A percentile compares a stretch with the other conserved stretches of the same genome.
These are phyloP conservation scores for Brasenia schreberi DNA, from an alignment of 164 flowering plant genomes.

Conservation along the genomic window DNA sequence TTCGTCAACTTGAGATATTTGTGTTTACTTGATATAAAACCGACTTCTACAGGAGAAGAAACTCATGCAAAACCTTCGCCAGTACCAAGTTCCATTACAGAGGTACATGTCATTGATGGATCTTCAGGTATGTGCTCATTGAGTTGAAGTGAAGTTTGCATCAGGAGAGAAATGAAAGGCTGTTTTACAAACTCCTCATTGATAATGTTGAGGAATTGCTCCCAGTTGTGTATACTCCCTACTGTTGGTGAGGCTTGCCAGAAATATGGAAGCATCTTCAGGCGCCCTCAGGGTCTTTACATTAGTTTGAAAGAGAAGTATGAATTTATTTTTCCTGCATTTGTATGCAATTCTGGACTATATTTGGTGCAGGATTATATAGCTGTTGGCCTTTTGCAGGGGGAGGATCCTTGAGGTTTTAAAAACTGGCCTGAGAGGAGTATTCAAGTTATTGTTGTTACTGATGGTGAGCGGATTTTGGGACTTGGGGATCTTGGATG, in stretches of 20 bases:
- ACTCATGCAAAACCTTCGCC: constrained; percentile 48
- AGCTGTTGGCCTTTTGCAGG: too few species aligned
- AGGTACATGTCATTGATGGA: constrained; percentile 74
- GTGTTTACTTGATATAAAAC: background rate
- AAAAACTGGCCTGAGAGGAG: constrained; percentile 82
- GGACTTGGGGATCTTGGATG: constrained; percentile 94
- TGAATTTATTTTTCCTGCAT: too few species aligned
- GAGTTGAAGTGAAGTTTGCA: background rate
- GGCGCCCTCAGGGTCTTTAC: constrained; percentile 79
- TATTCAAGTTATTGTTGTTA: constrained; percentile 82
- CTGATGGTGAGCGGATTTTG: constrained; percentile 81
- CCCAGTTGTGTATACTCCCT: constrained; percentile 81
- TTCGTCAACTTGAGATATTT: too few species aligned
- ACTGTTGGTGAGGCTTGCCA: constrained; percentile 89
- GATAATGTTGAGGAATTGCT: constrained; percentile 77
- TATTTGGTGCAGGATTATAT: too few species aligned
- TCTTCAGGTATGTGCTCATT: constrained; percentile 37
- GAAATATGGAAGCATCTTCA: constrained; percentile 77
- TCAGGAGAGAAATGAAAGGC: constrained; percentile 77
- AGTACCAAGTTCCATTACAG: constrained; percentile 70
- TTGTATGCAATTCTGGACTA: too few species aligned
- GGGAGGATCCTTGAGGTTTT: constrained; percentile 72
- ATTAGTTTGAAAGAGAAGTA: constrained; percentile 73
- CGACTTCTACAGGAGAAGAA: constrained; percentile 47
- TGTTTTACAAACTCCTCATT: constrained; percentile 76